Base-by-base conservation (phyloP, 441 rosid species). In the Populus hybrid region DNA sequence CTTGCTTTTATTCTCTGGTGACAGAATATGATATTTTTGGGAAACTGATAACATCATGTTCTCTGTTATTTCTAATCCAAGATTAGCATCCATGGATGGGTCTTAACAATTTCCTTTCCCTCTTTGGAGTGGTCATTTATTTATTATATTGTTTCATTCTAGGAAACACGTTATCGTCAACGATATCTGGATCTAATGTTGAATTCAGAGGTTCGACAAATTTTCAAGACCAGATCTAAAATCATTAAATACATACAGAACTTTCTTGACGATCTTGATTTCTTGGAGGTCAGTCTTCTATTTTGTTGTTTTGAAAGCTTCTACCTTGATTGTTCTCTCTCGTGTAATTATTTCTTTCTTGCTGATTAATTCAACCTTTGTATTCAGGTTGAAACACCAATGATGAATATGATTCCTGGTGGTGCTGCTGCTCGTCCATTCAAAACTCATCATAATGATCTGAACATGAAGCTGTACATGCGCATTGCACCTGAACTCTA, bases 341-440 rank as follows among this genome's bases (percentile, higher is more conserved):
- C 23, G 10, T 63, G 69, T 70, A 33, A 33, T 24, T n/a, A 12
- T 56, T 18, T 20, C 10, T 38, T 65, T 78, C 70, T 38, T 10
- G 9, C 64, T 72, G 23, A 29, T 24, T 35, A 31, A 65, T 10
- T 36, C 16, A 12, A 56, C 64, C 74, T 29, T 50, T 18, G 56
- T 68, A 31, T 69, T 31, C 77, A 92, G 98, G 97, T 90, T 69
- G 98, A 94, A 82, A 94, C 99, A 71, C 97, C 97, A 50, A 93
- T 93, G 93, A 86, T 93, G 97, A 92, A 92, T 85, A 91, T 84
- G 93, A 94, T 88, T 86, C 87, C 97, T 68, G 99, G 99, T 67
- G 99, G 99, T 72, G 99, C 97, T 74, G 90, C 97, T 75, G 98
- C 97, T 8, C 93, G 97, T 9, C 97, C 98, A 23, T 94, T 94